These are phyloP conservation scores for Dioscorea zingiberensis DNA, from an alignment of 106 monocot species.

Conservation along the genomic window DNA sequence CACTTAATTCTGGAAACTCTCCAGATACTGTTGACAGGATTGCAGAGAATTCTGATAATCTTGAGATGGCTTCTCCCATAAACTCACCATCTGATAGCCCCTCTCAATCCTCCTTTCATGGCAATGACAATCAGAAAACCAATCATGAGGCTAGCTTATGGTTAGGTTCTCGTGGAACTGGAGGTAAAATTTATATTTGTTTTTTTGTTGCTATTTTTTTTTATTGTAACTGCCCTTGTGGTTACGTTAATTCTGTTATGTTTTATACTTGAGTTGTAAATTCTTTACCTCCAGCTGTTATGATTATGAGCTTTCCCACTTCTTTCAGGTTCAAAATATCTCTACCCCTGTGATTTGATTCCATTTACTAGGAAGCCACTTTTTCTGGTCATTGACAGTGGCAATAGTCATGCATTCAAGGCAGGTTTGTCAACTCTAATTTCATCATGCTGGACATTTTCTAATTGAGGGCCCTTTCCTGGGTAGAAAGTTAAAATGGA, in stretches of 20 bases:
- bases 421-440: conserved; percentile 64
- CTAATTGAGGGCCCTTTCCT: too few species aligned
- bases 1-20: conserved; percentile 24
- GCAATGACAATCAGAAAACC: conserved; percentile 12
- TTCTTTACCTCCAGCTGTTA: background rate
- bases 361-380: conserved; percentile 94
- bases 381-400: conserved; percentile 88
- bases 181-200: conserved; percentile 31
- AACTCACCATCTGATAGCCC: conserved; percentile 14
- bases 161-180: conserved; percentile 51
- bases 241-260: background rate
- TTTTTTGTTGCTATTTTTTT: background rate
- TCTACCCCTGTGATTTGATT: conserved; percentile 84
- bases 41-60: conserved; percentile 25
- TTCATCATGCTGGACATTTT: background rate
- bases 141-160: conserved; percentile 38
- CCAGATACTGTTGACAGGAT: conserved; percentile 24
- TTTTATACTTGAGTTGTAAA: background rate
- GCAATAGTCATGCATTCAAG: conserved; percentile 72
- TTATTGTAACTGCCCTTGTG: background rate
- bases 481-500: too few species aligned
- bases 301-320: background rate
- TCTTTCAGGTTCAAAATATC: conserved; percentile 55
- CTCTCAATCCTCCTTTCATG: conserved; percentile 8
- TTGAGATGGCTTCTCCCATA: conserved; percentile 7